A percentile compares a stretch with the other conserved stretches of the same genome.
These are phyloP conservation scores for Ceratocystis alfenasii DNA, from an alignment of 2,329 filamentous ascomycete genomes.

Conservation along the genomic window DNA sequence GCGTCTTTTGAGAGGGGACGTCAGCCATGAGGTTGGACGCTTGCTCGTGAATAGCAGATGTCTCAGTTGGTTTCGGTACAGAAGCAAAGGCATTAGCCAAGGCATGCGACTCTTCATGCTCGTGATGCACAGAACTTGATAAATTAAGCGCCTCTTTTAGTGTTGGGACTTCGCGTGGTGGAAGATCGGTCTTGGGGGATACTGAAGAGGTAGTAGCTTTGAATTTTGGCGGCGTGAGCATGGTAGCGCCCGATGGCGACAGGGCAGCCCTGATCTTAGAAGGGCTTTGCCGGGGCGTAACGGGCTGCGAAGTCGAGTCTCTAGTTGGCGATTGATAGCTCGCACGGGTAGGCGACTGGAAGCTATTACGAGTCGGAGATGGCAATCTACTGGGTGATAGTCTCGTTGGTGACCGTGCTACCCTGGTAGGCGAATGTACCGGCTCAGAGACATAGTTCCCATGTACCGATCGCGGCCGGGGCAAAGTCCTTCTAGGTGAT, in stretches of 20 bases:
- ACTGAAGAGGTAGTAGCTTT: constrained; percentile 4
- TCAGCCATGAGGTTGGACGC: background rate
- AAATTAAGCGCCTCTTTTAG: background rate
- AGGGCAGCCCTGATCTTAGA: constrained; percentile 15
- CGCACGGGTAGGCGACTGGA: constrained; percentile 13
- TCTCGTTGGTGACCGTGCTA: constrained; percentile 10
- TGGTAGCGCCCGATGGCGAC: constrained; percentile 4
- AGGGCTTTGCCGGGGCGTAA: constrained; percentile 18
- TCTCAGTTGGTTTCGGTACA: background rate
- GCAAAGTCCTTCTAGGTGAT: constrained; percentile 41
- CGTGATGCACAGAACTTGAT: background rate
- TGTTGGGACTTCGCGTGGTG: background rate
- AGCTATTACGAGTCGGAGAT: constrained; percentile 2
- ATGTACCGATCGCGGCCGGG: constrained; percentile 29
- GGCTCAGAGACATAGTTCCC: constrained; percentile 17
- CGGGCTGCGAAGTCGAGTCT: constrained; percentile 12
- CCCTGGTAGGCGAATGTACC: constrained; percentile 17
- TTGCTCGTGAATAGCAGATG: constrained; percentile 7
- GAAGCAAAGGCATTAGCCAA: background rate
- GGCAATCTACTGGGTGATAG: constrained; percentile 14
- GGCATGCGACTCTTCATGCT: background rate
- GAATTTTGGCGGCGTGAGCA: constrained; percentile 13
- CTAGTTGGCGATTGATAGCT: constrained; percentile 15
- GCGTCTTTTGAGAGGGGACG: background rate
- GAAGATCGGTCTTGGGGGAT: constrained; percentile 12